Conservation (phyloP, 1,139 yeast genomes). For the Geotrichum klebahnii region DNA sequence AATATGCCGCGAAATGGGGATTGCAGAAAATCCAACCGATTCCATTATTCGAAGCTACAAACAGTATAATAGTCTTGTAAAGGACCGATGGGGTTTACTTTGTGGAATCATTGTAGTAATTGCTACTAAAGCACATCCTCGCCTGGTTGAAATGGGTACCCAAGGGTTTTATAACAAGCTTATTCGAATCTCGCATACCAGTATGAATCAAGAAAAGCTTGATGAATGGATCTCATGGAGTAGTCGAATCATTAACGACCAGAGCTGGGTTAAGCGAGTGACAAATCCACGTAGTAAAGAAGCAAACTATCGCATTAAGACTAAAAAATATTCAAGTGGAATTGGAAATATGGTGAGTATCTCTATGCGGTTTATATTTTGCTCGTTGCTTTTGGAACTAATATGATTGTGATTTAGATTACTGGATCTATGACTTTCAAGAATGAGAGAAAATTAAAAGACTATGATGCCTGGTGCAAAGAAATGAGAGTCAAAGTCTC, state of each 20-base stretch:
- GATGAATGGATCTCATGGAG: conserved; percentile 40
- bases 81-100: conserved; percentile 40
- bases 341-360: conserved; percentile 34
- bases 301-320: conserved; percentile 24
- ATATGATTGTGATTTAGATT: conserved; percentile 7
- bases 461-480: conserved; percentile 28
- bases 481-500: background rate
- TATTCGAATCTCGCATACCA: conserved; percentile 9
- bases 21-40: conserved; percentile 8
- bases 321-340: conserved; percentile 29
- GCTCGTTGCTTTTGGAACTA: background rate
- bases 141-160: conserved; percentile 22
- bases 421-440: conserved; percentile 24
- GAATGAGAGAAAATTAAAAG: conserved; percentile 23
- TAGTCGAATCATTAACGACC: conserved; percentile 37
- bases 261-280: conserved; percentile 37
- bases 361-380: conserved; percentile 18
- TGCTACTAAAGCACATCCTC: conserved; percentile 36
- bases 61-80: conserved; percentile 36
- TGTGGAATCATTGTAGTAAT: conserved; percentile 37
- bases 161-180: conserved; percentile 19
- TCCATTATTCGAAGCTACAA: conserved; percentile 36
- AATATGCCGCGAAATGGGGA: conserved; percentile 12
- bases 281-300: conserved; percentile 28
- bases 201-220: conserved; percentile 23